Evolutionary conservation across 2,329 filamentous ascomycete genomes (phyloP).

Genomic region (Fusarium tjaetaba): DNA sequence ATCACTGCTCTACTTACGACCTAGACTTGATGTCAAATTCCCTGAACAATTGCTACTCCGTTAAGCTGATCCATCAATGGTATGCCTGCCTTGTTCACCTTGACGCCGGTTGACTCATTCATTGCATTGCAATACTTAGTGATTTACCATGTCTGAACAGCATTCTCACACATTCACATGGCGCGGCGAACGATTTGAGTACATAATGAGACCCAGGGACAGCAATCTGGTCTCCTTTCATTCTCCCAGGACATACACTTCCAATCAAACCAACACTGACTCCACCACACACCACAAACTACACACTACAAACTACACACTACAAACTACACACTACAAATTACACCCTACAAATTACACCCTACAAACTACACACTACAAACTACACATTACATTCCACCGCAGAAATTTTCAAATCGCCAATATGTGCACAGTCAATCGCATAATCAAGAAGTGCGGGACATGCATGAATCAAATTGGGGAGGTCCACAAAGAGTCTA

Average conservation of each 20-base stretch:
- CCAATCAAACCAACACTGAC: no score
- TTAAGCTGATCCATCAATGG: no score
- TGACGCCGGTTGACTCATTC: not conserved
- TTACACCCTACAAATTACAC: no score
- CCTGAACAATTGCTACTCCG: no score
- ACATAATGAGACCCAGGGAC: not conserved
- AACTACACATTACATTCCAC: not conserved
- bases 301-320: not conserved
- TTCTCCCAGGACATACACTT: not conserved
- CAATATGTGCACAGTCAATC: not conserved
- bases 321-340: not conserved
- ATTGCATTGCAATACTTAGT: not conserved
- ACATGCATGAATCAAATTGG: not conserved
- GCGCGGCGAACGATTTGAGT: not conserved
- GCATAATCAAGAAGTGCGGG: not conserved
- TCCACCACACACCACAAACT: no score
- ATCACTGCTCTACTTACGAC: no score
- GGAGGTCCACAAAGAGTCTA: accelerated
- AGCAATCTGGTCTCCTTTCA: not conserved
- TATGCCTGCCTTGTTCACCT: not conserved
- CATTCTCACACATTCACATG: not conserved
- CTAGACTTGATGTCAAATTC: no score
- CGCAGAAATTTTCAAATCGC: not conserved
- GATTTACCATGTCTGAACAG: not conserved
- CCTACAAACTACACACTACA: not conserved